Percentiles rank a stretch among this genome's conserved stretches.
Evolutionary conservation across 805 yeast genomes (phyloP).

Genomic region (Candida jianshihensis): DNA sequence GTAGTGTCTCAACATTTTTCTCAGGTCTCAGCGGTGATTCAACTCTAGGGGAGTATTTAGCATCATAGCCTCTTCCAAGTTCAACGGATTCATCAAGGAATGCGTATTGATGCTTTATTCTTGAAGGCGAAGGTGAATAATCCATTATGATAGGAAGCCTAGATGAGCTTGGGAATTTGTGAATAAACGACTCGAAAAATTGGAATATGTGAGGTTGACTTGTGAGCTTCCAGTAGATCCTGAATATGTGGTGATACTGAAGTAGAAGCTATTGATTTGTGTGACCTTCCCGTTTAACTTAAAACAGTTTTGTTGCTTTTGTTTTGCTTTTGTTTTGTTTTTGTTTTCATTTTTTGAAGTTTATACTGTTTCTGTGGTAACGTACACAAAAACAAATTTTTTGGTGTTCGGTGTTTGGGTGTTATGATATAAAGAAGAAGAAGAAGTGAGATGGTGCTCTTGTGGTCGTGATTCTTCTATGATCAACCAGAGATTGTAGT

Average conservation of each 20-base stretch:
- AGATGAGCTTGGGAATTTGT: neutral
- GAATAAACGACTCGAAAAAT: too few species aligned
- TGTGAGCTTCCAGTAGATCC: too few species aligned
- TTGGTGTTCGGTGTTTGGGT: too few species aligned
- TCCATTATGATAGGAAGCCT: constrained; percentile 11
- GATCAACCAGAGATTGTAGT: too few species aligned
- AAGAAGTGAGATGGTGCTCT: too few species aligned
- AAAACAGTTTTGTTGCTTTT: neutral
- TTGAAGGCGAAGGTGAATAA: constrained; percentile 21
- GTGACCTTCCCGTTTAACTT: neutral
- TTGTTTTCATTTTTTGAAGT: neutral
- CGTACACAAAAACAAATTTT: neutral
- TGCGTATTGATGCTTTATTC: constrained; percentile 15
- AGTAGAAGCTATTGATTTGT: neutral
- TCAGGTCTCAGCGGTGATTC: constrained; percentile 1
- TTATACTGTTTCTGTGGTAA: constrained; percentile 1
- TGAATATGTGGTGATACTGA: neutral
- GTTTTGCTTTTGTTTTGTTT: neutral
- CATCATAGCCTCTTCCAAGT: constrained; percentile 11
- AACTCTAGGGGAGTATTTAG: neutral
- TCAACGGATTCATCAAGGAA: constrained; percentile 20
- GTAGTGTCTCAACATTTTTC: constrained; percentile 4
- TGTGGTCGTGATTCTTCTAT: too few species aligned
- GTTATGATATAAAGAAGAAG: too few species aligned
- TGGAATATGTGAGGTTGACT: too few species aligned